Percentiles rank a stretch among this genome's conserved stretches.
Evolutionary conservation across 305 asterid genomes (phyloP).

Genomic region (Euphrasia arctica): DNA sequence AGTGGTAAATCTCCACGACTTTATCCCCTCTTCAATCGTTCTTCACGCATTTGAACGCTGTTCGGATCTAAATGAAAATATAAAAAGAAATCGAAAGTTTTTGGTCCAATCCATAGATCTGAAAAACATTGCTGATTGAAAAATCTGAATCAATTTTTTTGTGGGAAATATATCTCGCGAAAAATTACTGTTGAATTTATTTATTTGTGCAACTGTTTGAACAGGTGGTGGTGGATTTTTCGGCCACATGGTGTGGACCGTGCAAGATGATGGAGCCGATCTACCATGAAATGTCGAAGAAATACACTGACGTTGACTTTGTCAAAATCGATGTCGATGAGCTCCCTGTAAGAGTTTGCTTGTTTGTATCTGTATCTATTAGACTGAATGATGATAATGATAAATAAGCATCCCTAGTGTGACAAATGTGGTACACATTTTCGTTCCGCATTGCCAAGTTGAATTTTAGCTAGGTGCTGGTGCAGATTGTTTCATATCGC

Average conservation of each 20-base stretch:
- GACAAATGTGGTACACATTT: too few species aligned
- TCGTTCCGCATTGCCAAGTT: too few species aligned
- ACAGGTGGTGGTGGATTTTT: conserved; percentile 83
- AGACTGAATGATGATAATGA: background rate
- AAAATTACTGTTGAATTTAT: background rate
- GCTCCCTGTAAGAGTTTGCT: conserved; percentile 54
- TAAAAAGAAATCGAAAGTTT: background rate
- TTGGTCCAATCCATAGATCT: background rate
- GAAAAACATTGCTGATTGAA: background rate
- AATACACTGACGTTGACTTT: conserved; percentile 69
- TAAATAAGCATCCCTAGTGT: background rate
- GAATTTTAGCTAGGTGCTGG: too few species aligned
- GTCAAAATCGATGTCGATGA: conserved; percentile 85
- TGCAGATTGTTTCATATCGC: background rate
- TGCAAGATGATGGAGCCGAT: conserved; percentile 84
- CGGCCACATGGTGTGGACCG: conserved; percentile 97
- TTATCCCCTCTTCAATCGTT: background rate
- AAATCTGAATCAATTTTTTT: background rate
- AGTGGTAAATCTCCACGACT: conserved; percentile 41
- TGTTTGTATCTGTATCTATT: background rate
- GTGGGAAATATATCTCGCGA: background rate
- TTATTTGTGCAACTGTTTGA: conserved; percentile 9
- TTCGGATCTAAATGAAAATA: background rate
- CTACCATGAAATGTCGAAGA: conserved; percentile 47
- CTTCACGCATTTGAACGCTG: background rate